phyloP scores from a whole-genome alignment of 1,139 yeast genomes.

The Candida neerlandica region DNA sequence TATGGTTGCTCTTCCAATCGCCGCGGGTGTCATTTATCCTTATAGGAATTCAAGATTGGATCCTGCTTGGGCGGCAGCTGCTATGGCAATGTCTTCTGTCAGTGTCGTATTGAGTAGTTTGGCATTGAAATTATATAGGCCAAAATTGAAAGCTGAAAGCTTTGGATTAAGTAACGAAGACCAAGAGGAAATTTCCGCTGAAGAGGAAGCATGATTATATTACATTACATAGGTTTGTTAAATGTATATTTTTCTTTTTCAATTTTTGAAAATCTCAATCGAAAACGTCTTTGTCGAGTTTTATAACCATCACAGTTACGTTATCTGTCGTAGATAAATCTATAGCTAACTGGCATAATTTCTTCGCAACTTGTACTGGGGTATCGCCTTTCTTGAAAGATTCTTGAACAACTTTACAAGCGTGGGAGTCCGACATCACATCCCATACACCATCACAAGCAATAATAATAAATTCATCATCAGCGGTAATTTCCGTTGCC shows the following conservation, averaged over 20 bases:
- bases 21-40: conserved; percentile 66
- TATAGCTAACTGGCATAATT: conserved; percentile 75
- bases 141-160: conserved; percentile 30
- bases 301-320: conserved; percentile 87
- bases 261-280: conserved; percentile 2
- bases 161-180: conserved; percentile 11
- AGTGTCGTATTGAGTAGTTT: conserved; percentile 61
- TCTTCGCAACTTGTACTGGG: conserved; percentile 69
- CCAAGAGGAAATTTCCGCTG: conserved; percentile 8
- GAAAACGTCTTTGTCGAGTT: conserved; percentile 54
- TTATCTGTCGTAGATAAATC: conserved; percentile 85
- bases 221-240: not conserved
- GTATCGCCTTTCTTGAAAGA: conserved; percentile 30
- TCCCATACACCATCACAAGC: conserved; percentile 99
- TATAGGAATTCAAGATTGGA: conserved; percentile 52
- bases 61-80: conserved; percentile 70
- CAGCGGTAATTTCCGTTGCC: conserved; percentile 65
- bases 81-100: conserved; percentile 64
- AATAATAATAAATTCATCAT: conserved; percentile 74
- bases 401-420: conserved; percentile 68
- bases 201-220: conserved; percentile 8
- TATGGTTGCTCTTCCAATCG: conserved; percentile 58
- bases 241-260: not conserved
- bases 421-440: conserved; percentile 78
- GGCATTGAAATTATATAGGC: conserved; percentile 50